phyloP scores from a whole-genome alignment of 345 rosid species.

The Lagerstroemia speciosa region DNA sequence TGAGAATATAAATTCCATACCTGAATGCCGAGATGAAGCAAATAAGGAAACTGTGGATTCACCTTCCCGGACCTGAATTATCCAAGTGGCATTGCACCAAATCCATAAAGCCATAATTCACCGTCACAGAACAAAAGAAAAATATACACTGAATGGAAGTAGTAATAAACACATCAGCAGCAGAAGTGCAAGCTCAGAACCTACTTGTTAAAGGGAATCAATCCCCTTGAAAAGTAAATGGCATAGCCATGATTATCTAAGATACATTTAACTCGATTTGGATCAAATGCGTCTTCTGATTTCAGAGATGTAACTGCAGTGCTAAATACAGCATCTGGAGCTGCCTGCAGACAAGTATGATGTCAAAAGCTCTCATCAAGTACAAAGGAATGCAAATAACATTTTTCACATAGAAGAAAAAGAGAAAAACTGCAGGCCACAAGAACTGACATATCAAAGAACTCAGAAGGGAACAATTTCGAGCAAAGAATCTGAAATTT shows the following conservation, averaged over 20 bases:
- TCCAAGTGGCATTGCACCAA: constrained; percentile 4
- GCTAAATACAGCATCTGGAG: constrained; percentile 98
- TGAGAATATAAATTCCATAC: constrained; percentile 20
- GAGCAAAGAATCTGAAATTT: neutral
- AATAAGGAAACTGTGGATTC: constrained; percentile 69
- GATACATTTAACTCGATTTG: constrained; percentile 88
- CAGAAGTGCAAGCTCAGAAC: constrained; percentile 8
- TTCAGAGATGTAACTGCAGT: constrained; percentile 82
- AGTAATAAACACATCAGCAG: neutral
- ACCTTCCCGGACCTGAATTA: constrained; percentile 63
- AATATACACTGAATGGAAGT: neutral
- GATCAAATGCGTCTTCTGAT: constrained; percentile 86
- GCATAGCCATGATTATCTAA: constrained; percentile 81
- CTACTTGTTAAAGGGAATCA: constrained; percentile 90
- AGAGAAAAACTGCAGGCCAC: neutral
- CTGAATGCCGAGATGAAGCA: constrained; percentile 99
- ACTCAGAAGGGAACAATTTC: constrained; percentile 4
- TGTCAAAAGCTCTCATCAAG: neutral
- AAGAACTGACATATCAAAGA: neutral
- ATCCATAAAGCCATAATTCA: neutral
- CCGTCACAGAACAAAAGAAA: neutral
- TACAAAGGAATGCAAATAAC: neutral
- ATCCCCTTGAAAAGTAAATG: constrained; percentile 80
- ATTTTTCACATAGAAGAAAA: neutral
- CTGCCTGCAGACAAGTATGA: constrained; percentile 31